These are phyloP conservation scores for Chlorella vulgaris DNA, from an alignment of 139 green algal species.

Conservation along the genomic window DNA sequence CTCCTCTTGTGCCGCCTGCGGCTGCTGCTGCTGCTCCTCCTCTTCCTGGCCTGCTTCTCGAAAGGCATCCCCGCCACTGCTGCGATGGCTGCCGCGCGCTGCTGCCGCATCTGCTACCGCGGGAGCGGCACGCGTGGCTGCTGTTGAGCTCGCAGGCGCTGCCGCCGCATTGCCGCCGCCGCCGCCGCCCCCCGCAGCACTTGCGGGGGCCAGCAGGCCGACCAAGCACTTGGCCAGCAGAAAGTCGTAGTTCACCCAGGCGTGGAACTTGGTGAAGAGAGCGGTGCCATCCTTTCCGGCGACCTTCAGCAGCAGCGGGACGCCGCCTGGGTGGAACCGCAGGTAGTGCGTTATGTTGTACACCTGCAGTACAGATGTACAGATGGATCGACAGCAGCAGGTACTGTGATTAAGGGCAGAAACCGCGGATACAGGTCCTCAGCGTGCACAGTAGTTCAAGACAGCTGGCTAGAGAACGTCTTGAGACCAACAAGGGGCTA, in stretches of 20 bases:
- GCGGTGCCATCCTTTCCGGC: constrained; percentile 86
- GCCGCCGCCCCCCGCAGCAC: neutral
- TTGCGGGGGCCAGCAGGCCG: constrained; percentile 49
- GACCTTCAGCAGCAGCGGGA: constrained; percentile 69
- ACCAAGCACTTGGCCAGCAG: constrained; percentile 83
- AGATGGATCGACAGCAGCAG: neutral
- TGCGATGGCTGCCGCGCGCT: too few relatives aligned
- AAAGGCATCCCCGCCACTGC: too few relatives aligned
- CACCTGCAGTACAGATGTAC: constrained; percentile 52
- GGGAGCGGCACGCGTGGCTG: neutral
- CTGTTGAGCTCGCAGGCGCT: neutral
- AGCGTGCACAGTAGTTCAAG: too few relatives aligned
- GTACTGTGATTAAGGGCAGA: too few relatives aligned
- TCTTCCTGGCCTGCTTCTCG: too few relatives aligned
- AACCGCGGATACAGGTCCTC: too few relatives aligned
- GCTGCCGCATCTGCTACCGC: neutral
- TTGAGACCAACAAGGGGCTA: too few relatives aligned
- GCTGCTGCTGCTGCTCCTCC: neutral
- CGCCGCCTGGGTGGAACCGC: constrained; percentile 84
- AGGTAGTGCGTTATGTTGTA: constrained; percentile 91
- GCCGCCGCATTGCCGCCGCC: neutral
- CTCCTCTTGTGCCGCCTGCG: neutral
- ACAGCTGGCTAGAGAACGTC: too few relatives aligned
- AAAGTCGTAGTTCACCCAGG: constrained; percentile 77
- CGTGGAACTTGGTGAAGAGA: constrained; percentile 89